Base-by-base conservation (phyloP, 441 rosid species). In the Aleurites moluccanus region DNA sequence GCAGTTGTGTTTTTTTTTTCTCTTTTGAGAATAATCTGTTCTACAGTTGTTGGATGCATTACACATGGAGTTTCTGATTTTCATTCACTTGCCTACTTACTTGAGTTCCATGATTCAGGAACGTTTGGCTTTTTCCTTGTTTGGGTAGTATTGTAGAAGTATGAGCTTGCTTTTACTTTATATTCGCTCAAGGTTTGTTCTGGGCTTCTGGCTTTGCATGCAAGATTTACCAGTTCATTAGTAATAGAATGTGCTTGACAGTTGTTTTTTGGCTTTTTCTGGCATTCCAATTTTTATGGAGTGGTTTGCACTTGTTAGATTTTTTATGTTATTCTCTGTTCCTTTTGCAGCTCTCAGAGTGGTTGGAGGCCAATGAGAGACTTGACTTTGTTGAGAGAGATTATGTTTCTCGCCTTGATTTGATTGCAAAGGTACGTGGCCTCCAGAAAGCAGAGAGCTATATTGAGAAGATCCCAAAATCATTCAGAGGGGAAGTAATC, bases 321-420 rank as follows among this genome's bases (percentile, higher is more conserved):
- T 20, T 73, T 50, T 70, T 60, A 21, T 42, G 14, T 69, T 23
- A 44, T 55, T 25, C 35, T 72, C 73, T 60, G 21, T 65, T 74
- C 33, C 25, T 57, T 55, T 73, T 83, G 66, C 86, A 95, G 99
- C 80, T 95, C 67, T 88, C 86, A 3, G 95, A 95, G 77, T 95
- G 98, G 98, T 74, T 91, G 81, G 97, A 95, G 78, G 80, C 85
- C 47, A 88, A 81, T 56, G 80, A 88, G 64, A 78, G 45, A 65
- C 53, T 84, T 45, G 95, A 89, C 55, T 86, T 88, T 77, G 61
- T 2, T 2, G 99, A 91, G 86, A 90, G 88, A 79, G 92, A 91
- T 74, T 91, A 95, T 80, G 96, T 90, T 63, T 86, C 96, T 73
- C 87, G 89, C 14, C 67, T 95, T 74, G 98, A 93, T 86, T 74